These are phyloP conservation scores for Boletus hoseneyae DNA, from an alignment of 1,284 basidiomycete genomes.

Conservation along the genomic window DNA sequence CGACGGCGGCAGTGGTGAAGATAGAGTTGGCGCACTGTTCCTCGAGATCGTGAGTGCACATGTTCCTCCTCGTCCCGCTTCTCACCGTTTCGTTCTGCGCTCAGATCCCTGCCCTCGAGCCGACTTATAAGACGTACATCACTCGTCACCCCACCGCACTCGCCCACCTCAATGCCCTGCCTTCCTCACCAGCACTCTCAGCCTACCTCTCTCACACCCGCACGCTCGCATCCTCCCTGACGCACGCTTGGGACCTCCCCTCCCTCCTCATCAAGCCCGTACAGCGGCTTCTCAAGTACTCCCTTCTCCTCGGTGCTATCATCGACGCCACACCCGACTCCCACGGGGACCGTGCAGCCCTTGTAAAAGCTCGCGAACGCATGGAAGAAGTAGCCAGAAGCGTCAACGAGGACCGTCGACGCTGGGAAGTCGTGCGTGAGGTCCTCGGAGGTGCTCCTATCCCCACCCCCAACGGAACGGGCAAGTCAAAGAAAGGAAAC, in stretches of 20 bases:
- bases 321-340: conserved; percentile 73
- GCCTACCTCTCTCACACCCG: conserved; percentile 70
- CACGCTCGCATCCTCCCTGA: conserved; percentile 63
- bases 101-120: conserved; percentile 75
- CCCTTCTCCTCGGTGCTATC: conserved; percentile 79
- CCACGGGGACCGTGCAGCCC: conserved; percentile 64
- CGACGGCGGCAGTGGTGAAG: conserved; percentile 53
- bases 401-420: conserved; percentile 84
- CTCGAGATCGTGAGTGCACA: conserved; percentile 56
- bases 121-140: conserved; percentile 84
- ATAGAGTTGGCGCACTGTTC: conserved; percentile 78
- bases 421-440: conserved; percentile 82
- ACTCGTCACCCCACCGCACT: conserved; percentile 80
- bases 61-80: conserved; percentile 2
- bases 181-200: conserved; percentile 45
- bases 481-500: conserved; percentile 43
- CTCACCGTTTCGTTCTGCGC: neutral
- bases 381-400: conserved; percentile 79
- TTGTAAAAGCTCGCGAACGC: conserved; percentile 54
- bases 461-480: conserved; percentile 21
- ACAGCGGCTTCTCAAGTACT: conserved; percentile 90
- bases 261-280: conserved; percentile 92
- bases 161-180: conserved; percentile 60
- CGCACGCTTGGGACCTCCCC: conserved; percentile 92
- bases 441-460: conserved; percentile 43